Evolutionary conservation across 371 early-diverging fungal genomes (phyloP).

Genomic region (Chytridium lagenaria): DNA sequence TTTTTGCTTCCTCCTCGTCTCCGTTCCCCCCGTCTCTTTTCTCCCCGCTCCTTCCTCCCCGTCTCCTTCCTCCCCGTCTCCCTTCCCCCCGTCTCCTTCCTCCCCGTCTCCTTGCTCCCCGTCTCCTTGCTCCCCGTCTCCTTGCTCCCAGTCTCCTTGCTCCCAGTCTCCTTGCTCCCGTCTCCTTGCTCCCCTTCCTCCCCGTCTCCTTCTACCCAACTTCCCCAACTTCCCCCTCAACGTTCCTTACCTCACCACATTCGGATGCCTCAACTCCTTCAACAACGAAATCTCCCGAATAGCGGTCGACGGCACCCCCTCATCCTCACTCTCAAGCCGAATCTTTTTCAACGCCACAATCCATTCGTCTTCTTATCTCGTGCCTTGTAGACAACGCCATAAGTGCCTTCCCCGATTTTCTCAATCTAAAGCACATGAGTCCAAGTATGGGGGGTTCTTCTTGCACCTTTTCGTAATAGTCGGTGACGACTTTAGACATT

Average conservation of each 20-base stretch:
- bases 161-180: no score
- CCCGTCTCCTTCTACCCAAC: no score
- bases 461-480: slow-evolving; percentile 7
- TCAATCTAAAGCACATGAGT: slow-evolving; percentile 91
- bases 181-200: no score
- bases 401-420: slow-evolving; percentile 89
- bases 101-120: no score
- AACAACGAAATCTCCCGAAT: slow-evolving; percentile 97
- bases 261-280: slow-evolving; percentile 91
- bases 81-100: no score
- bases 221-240: no score
- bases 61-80: no score
- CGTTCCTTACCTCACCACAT: slow-evolving; percentile 82
- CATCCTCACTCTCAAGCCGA: slow-evolving; percentile 86
- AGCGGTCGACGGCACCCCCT: slow-evolving; percentile 92
- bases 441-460: slow-evolving; percentile 34
- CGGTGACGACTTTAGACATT: slow-evolving; percentile 1
- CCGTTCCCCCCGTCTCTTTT: no score
- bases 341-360: slow-evolving; percentile 97
- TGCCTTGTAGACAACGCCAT: slow-evolving; percentile 94
- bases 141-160: no score
- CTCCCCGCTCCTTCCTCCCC: no score
- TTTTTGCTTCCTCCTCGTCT: no score
- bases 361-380: slow-evolving; percentile 71
- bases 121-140: no score